Evolutionary conservation across 768 basidiomycete species (phyloP).

Genomic region (Sporobolomyces pararoseus): DNA sequence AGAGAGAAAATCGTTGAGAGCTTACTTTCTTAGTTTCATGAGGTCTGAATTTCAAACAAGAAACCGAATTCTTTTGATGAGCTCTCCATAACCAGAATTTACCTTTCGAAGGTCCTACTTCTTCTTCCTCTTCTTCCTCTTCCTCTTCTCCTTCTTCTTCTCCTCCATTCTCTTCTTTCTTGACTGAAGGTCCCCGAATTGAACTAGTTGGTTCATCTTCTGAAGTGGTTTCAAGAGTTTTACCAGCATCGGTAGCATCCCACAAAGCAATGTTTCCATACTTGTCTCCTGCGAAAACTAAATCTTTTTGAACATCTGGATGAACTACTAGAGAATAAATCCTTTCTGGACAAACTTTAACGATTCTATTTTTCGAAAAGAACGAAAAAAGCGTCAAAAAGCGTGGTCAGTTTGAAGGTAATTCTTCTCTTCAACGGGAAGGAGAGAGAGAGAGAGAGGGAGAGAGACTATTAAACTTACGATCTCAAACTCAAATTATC

Average conservation of each 20-base stretch:
- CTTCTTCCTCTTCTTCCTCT: slow-evolving; percentile 17
- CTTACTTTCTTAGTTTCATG: slow-evolving; percentile 48
- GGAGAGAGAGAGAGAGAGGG: neutral
- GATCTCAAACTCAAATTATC: slow-evolving; percentile 4
- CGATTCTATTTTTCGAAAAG: slow-evolving; percentile 9
- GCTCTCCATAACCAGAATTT: slow-evolving; percentile 47
- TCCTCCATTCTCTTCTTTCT: slow-evolving; percentile 28
- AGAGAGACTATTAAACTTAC: slow-evolving; percentile 17
- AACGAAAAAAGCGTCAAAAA: neutral
- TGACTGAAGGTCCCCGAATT: slow-evolving; percentile 14
- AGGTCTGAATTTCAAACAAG: slow-evolving; percentile 51
- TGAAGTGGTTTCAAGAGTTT: neutral
- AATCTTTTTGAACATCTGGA: slow-evolving; percentile 48
- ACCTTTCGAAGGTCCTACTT: slow-evolving; percentile 4
- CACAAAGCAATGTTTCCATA: slow-evolving; percentile 45
- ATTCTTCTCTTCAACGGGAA: no score
- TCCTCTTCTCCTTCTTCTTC: slow-evolving; percentile 42
- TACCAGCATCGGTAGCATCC: slow-evolving; percentile 47
- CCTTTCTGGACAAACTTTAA: slow-evolving; percentile 49
- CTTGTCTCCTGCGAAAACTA: slow-evolving; percentile 44
- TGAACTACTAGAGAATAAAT: slow-evolving; percentile 51
- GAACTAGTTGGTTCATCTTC: neutral
- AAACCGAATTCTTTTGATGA: slow-evolving; percentile 48
- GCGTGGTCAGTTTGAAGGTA: no score
- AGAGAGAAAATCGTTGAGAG: neutral